Evolutionary conservation across 73 alveolate species (phyloP), one percentile per base, ranked within the genome.

Genomic region (Uronychia binucleata): DNA sequence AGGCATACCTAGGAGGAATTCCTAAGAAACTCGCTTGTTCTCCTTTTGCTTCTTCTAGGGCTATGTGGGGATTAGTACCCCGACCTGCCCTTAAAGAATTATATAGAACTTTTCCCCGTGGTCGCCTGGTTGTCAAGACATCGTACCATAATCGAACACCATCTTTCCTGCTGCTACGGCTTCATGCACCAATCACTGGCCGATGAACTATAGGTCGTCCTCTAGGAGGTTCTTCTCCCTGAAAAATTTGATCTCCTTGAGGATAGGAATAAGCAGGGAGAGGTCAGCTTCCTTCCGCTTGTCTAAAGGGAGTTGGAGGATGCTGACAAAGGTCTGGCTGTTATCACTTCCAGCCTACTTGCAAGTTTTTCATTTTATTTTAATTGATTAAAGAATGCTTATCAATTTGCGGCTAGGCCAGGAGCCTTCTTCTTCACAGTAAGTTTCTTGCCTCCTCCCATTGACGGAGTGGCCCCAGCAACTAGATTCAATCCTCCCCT

Each of bases 121-220:
- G 67, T 46, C 67, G n/a, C 67, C 67, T 46, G 19, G n/a, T 46
- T 46, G 67, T 46, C 67, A n/a, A n/a, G n/a, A n/a, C n/a, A n/a
- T n/a, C 67, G 5, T 46, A 46, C 67, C 67, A 46, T 11, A 46
- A 19, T 46, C 19, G 67, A 46, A 46, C n/a, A 46, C 67, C 67
- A 46, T 46, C n/a, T 46, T 19, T 46, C 67, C 67, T 11, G n/a
- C 5, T 11, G 5, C 19, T 11, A 46, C 5, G 19, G 5, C 5
- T 19, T 46, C 67, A 5, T 11, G 5, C 5, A 19, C 19, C 67
- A 46, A 19, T 46, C 67, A 46, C 67, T 46, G 19, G 67, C 67
- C 5, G 67, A 46, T 46, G 67, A 11, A 46, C 67, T 46, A 46
- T 5, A 46, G 67, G 5, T 46, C 67, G 19, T 46, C 19, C 67